A percentile compares a stretch with the other conserved stretches of the same genome.
These are phyloP conservation scores for Pleurotus eryngii DNA, from an alignment of 768 basidiomycete genomes.

Conservation along the genomic window DNA sequence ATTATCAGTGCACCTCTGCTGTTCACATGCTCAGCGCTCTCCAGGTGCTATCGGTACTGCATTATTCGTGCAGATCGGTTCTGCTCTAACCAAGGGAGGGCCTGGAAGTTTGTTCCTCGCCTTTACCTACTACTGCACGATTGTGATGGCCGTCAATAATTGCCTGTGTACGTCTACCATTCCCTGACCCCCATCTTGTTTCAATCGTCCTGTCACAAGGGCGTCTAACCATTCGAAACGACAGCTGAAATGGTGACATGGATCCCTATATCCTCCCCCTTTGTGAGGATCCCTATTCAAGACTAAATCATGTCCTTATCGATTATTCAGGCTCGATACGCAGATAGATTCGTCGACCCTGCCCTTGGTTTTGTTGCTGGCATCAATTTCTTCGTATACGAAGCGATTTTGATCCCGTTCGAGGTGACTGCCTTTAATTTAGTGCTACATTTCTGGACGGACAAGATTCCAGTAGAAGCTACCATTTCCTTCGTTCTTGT, in stretches of 20 bases:
- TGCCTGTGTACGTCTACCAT: constrained; percentile 32
- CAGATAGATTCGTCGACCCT: constrained; percentile 54
- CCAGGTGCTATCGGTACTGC: constrained; percentile 72
- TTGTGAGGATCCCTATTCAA: constrained; percentile 35
- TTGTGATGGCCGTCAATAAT: constrained; percentile 47
- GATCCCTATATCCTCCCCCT: constrained; percentile 76
- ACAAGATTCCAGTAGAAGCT: constrained; percentile 42
- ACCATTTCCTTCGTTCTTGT: constrained; percentile 43
- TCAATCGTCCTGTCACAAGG: constrained; percentile 21
- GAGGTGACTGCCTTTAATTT: constrained; percentile 56
- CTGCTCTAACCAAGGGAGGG: constrained; percentile 55
- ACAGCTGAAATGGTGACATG: constrained; percentile 80
- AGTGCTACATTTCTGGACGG: constrained; percentile 51
- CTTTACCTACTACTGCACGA: constrained; percentile 46
- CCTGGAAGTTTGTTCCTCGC: constrained; percentile 54
- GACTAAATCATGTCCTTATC: background rate
- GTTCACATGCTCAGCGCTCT: background rate
- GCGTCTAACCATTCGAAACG: constrained; percentile 17
- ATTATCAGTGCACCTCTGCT: no score
- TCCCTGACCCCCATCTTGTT: background rate
- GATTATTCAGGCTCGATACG: constrained; percentile 47
- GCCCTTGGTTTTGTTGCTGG: constrained; percentile 55
- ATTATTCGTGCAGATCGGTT: constrained; percentile 72
- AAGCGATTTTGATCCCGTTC: constrained; percentile 40
- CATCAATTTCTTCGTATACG: constrained; percentile 56